Conservation (phyloP, 768 basidiomycete genomes). For the Punctularia strigosozonata region DNA sequence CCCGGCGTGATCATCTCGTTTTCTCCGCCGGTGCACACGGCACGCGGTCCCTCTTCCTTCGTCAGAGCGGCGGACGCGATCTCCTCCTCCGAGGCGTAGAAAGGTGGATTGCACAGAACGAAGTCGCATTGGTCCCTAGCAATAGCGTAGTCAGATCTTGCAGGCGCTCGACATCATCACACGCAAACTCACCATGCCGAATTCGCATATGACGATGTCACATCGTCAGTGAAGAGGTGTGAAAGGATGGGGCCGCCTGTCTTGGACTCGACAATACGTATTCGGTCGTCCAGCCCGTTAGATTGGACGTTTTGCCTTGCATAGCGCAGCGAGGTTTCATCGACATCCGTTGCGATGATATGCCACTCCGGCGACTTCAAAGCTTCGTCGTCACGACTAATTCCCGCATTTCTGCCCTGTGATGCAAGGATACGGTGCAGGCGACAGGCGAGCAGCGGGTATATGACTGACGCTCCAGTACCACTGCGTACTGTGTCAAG, state of each 20-base stretch:
- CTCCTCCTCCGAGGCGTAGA: conserved; percentile 72
- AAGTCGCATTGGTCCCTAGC: conserved; percentile 45
- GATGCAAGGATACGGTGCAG: conserved; percentile 31
- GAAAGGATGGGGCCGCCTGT: conserved; percentile 33
- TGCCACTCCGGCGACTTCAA: too few relatives aligned
- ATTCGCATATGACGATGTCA: conserved; percentile 2
- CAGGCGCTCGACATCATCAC: background rate
- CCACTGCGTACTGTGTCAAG: conserved; percentile 38
- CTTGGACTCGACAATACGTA: conserved; percentile 32
- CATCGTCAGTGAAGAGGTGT: conserved; percentile 19
- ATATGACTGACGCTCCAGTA: conserved; percentile 86
- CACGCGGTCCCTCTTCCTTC: conserved; percentile 59
- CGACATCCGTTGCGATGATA: conserved; percentile 71
- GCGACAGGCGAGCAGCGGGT: conserved; percentile 63
- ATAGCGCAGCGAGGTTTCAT: conserved; percentile 41
- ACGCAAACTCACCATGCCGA: conserved; percentile 1
- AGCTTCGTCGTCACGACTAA: too few relatives aligned
- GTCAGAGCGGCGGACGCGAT: conserved; percentile 40
- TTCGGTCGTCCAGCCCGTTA: conserved; percentile 44
- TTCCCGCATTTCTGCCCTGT: too few relatives aligned
- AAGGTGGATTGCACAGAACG: conserved; percentile 95
- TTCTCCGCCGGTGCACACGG: conserved; percentile 80
- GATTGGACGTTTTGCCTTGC: conserved; percentile 44
- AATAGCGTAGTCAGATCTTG: background rate
- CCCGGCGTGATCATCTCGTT: conserved; percentile 86